A percentile compares a stretch with the other conserved stretches of the same genome.
These are phyloP conservation scores for Psilocybe azurescens DNA, from an alignment of 768 basidiomycete species.

Conservation along the genomic window DNA sequence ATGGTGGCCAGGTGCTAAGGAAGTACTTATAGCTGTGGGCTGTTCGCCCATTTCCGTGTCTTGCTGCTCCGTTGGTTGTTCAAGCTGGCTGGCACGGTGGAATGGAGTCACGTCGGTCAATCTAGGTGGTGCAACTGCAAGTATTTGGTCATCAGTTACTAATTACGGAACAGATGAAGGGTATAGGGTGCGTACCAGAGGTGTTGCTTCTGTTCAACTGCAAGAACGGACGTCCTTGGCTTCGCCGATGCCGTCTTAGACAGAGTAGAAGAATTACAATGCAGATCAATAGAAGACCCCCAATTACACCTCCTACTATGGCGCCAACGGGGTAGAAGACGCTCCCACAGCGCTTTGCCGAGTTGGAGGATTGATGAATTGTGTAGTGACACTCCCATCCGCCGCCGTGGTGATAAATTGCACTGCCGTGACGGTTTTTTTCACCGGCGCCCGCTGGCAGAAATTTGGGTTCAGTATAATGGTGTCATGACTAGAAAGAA, in stretches of 20 bases:
- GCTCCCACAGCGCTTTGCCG: not conserved
- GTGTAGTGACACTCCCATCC: not conserved
- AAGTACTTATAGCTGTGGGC: not conserved
- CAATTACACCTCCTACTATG: slow-evolving; percentile 9
- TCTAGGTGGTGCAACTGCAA: not conserved
- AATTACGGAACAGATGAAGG: not conserved
- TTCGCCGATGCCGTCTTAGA: slow-evolving; percentile 3
- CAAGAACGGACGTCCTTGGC: not conserved
- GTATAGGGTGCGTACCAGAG: not conserved
- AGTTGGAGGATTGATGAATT: not conserved
- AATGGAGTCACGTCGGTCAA: slow-evolving; percentile 1
- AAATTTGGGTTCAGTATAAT: not conserved
- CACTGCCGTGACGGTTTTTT: not conserved
- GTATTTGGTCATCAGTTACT: not conserved
- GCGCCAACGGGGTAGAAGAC: not conserved
- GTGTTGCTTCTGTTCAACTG: not conserved
- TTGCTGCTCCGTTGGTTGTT: not conserved
- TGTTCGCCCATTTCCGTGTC: not conserved
- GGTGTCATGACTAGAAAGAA: not conserved
- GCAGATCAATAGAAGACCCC: not conserved
- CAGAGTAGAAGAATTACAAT: slow-evolving; percentile 1
- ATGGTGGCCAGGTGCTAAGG: not conserved
- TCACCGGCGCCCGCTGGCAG: not conserved
- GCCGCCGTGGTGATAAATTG: not conserved
- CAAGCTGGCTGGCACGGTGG: not conserved